Evolutionary conservation across 2,329 filamentous ascomycete genomes (phyloP), one percentile per base, ranked within the genome.

Genomic region (Rachicladosporium sp.): DNA sequence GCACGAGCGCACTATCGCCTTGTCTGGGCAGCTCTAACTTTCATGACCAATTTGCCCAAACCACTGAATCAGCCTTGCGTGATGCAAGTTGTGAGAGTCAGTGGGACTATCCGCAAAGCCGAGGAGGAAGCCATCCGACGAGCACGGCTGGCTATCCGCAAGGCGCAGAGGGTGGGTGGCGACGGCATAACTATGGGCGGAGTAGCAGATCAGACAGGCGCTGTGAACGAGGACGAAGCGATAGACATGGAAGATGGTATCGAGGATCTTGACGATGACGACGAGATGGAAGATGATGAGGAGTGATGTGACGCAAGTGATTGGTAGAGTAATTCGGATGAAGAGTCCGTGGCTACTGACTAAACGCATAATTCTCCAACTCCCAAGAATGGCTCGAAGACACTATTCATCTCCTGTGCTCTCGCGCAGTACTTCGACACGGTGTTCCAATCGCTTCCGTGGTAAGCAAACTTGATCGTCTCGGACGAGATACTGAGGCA

Each of bases 81-180:
- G 1, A 82, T 93, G 46, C 78, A 80, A 34, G 87, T 98, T 10
- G 76, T 93, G 5, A 74, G 84, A 45, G 85, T 95, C 10, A 91
- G 84, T 48, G 91, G 89, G n/a, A 98, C 91, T 3, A 94, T 98
- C 54, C 80, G 80, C 50, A 94, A 93, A 61, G 81, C 78, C 2
- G 88, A 96, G 61, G 80, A 93, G 57, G 88, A 94, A 60, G 86
- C 87, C 29, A 82, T 96, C 51, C 73, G 79, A 3, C 71, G 84
- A 44, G 84, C 86, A 32, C 78, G 82, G 50, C 68, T 71, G 42
- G 73, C 86, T 42, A 79, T 93, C 43, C 66, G 82, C 33, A 73
- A 76, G 23, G 78, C 81, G 38, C 74, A 73, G n/a, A n/a, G 12
- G 33, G 29, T 30, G n/a, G 32, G 10, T 33, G 37, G 33, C 29